Conservation (phyloP, 1,284 basidiomycete genomes). For the Amylostereum chailletii region DNA sequence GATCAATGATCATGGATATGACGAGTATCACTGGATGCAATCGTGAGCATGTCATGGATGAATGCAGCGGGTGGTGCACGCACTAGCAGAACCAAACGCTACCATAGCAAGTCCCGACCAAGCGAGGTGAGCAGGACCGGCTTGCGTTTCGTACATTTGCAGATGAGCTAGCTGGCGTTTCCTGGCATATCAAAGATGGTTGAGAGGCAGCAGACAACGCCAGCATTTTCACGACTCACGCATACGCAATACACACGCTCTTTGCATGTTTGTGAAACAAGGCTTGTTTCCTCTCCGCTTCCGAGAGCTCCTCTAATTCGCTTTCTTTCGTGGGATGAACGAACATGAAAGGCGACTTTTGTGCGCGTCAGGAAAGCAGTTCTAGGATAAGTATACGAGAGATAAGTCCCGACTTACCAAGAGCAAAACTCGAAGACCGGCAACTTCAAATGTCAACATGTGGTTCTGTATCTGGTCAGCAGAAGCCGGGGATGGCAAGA, state of each 20-base stretch:
- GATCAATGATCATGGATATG: constrained; percentile 16
- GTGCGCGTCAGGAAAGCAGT: not conserved
- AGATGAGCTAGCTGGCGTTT: not conserved
- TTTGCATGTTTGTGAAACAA: constrained; percentile 11
- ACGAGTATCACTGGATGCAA: constrained; percentile 12
- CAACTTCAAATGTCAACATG: constrained; percentile 8
- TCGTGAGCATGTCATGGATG: not conserved
- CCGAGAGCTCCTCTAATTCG: constrained; percentile 3
- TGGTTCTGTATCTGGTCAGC: constrained; percentile 8
- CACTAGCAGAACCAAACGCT: constrained; percentile 10
- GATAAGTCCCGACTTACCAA: constrained; percentile 5
- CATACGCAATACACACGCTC: constrained; percentile 10
- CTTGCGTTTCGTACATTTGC: not conserved
- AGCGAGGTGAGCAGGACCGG: constrained; percentile 2
- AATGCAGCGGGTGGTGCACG: not conserved
- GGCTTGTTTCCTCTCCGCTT: constrained; percentile 8
- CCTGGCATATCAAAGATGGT: too few species aligned
- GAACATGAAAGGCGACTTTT: constrained; percentile 16
- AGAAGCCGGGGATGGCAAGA: too few species aligned
- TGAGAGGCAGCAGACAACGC: too few species aligned
- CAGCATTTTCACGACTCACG: constrained; percentile 2
- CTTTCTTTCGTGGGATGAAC: constrained; percentile 8
- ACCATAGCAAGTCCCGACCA: constrained; percentile 7
- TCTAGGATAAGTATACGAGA: not conserved
- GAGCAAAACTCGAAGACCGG: constrained; percentile 5